A percentile compares a stretch with the other conserved stretches of the same genome.
Conservation (phyloP, 768 basidiomycete species). For the Lactarius indigo region DNA sequence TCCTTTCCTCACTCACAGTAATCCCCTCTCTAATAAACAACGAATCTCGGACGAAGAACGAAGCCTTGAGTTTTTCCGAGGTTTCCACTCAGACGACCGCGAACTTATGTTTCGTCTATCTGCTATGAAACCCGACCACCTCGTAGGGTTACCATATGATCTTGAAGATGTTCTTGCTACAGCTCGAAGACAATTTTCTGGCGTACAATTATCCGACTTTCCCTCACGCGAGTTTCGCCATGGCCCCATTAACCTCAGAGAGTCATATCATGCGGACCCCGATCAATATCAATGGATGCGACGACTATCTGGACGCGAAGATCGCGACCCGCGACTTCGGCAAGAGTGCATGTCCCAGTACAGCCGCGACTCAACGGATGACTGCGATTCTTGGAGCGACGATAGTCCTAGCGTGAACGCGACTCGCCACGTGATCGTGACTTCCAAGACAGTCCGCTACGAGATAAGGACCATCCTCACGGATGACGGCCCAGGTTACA, state of each 20-base stretch:
- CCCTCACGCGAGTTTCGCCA: not conserved
- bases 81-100: not conserved
- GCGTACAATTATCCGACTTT: not conserved
- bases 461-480: not conserved
- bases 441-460: too few relatives aligned
- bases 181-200: not conserved
- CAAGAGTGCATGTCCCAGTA: not conserved
- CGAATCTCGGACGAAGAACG: not conserved
- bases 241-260: not conserved
- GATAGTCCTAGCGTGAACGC: not conserved
- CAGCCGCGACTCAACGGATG: not conserved
- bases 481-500: not conserved
- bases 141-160: not conserved
- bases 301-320: not conserved
- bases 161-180: not conserved
- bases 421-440: not conserved
- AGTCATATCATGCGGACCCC: not conserved
- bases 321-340: not conserved
- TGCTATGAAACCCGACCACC: not conserved
- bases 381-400: not conserved
- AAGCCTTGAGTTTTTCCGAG: not conserved
- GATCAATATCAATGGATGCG: not conserved
- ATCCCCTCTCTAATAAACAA: not conserved
- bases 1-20: not conserved
- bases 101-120: not conserved